These are phyloP conservation scores for Podosphaera xanthii DNA, from an alignment of 2,329 filamentous ascomycete species.

Conservation along the genomic window DNA sequence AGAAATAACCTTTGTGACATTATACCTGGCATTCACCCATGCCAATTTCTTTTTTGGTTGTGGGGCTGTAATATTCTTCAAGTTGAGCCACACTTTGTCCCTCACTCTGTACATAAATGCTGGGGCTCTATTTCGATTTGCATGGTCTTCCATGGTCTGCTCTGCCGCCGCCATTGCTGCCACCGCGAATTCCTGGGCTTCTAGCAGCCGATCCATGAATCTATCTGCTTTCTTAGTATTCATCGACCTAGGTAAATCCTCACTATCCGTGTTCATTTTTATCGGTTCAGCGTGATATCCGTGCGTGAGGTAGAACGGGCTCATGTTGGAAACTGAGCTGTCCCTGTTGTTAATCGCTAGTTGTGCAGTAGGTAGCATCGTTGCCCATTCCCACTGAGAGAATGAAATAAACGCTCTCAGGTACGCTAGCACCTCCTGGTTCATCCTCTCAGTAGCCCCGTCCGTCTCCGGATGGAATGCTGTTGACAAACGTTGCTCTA, in stretches of 20 bases:
- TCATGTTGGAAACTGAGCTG: not conserved
- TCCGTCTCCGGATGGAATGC: too few relatives aligned
- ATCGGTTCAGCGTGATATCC: not conserved
- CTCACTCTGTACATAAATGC: too few relatives aligned
- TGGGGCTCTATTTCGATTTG: not conserved
- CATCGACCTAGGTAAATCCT: not conserved
- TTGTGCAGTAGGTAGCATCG: not conserved
- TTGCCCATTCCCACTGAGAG: not conserved
- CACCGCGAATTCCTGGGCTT: not conserved
- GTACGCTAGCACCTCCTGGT: too few relatives aligned
- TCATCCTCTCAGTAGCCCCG: too few relatives aligned
- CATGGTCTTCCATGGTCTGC: not conserved
- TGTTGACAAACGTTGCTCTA: too few relatives aligned
- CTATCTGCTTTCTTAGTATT: not conserved
- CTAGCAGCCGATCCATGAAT: not conserved
- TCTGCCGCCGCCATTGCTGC: not conserved
- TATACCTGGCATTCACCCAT: too few relatives aligned
- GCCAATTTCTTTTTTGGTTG: too few relatives aligned
- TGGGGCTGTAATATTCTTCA: too few relatives aligned
- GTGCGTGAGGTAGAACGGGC: not conserved
- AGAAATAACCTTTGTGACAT: too few relatives aligned
- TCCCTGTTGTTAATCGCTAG: not conserved
- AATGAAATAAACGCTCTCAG: not conserved
- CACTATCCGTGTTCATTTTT: not conserved
- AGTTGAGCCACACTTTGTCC: too few relatives aligned